phyloP scores from a whole-genome alignment of 169 alveolate species.

The Babesia microti region DNA sequence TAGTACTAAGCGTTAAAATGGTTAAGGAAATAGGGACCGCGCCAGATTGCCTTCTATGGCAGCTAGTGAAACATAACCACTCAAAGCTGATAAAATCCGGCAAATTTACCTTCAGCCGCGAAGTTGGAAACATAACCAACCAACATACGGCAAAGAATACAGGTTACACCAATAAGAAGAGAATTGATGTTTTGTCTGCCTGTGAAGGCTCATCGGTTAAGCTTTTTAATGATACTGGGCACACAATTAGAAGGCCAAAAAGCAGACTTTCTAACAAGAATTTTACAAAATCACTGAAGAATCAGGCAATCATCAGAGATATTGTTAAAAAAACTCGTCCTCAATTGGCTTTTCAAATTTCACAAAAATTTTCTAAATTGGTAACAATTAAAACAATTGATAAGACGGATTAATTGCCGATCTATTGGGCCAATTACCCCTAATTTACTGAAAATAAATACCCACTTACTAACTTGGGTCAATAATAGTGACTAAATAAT shows the following conservation, averaged over 20 bases:
- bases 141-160: constrained; percentile 21
- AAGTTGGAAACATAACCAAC: constrained; percentile 17
- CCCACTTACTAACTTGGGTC: too few species aligned
- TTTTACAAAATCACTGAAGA: constrained; percentile 8
- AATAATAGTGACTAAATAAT: too few species aligned
- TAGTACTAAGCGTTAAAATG: too few species aligned
- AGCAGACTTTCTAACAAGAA: constrained; percentile 4
- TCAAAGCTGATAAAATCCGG: constrained; percentile 16
- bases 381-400: constrained; percentile 17
- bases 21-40: too few species aligned
- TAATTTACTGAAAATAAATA: too few species aligned
- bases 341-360: constrained; percentile 6
- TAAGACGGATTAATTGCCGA: constrained; percentile 16
- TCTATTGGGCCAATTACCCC: too few species aligned
- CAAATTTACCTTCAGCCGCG: constrained; percentile 8
- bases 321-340: constrained; percentile 8
- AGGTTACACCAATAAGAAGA: constrained; percentile 4
- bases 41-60: constrained; percentile 44
- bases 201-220: constrained; percentile 17
- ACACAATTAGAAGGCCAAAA: constrained; percentile 14
- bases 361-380: constrained; percentile 10
- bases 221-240: constrained; percentile 5
- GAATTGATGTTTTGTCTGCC: background rate
- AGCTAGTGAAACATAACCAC: constrained; percentile 21
- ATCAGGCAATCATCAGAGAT: constrained; percentile 2